A percentile compares a stretch with the other conserved stretches of the same genome.
These are phyloP conservation scores for Pseudofabraea citricarpa DNA, from an alignment of 2,329 filamentous ascomycete species.

Conservation along the genomic window DNA sequence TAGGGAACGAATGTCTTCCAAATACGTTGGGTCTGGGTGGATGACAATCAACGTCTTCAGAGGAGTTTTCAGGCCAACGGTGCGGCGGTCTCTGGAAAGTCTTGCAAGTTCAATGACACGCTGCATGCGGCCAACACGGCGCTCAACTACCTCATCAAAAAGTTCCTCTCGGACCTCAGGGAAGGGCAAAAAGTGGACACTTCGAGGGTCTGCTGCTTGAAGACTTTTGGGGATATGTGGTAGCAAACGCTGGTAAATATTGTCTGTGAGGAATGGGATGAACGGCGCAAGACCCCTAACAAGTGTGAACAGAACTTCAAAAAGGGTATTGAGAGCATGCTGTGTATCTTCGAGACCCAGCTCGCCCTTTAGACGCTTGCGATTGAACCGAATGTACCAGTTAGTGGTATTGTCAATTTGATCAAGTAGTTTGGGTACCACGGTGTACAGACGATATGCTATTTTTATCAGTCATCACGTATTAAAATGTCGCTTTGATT, in stretches of 20 bases:
- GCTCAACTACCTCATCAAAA: slow-evolving; percentile 81
- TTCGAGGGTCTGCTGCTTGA: slow-evolving; percentile 68
- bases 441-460: slow-evolving; percentile 80
- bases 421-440: slow-evolving; percentile 76
- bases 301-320: slow-evolving; percentile 87
- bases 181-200: slow-evolving; percentile 89
- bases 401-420: slow-evolving; percentile 96
- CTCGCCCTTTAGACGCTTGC: slow-evolving; percentile 85
- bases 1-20: slow-evolving; percentile 81
- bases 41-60: slow-evolving; percentile 87
- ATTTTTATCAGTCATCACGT: too few relatives aligned
- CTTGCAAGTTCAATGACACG: slow-evolving; percentile 88
- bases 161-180: slow-evolving; percentile 84
- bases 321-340: slow-evolving; percentile 89
- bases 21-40: slow-evolving; percentile 74
- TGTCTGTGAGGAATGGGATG: slow-evolving; percentile 92
- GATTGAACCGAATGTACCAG: slow-evolving; percentile 97
- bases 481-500: too few relatives aligned
- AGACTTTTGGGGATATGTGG: slow-evolving; percentile 74
- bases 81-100: slow-evolving; percentile 78
- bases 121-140: slow-evolving; percentile 87
- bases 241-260: slow-evolving; percentile 81
- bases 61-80: slow-evolving; percentile 84
- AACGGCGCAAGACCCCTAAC: slow-evolving; percentile 88
- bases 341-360: slow-evolving; percentile 80